phyloP scores from a whole-genome alignment of 306 rosid genomes.

The Herpetospermum pedunculosum region DNA sequence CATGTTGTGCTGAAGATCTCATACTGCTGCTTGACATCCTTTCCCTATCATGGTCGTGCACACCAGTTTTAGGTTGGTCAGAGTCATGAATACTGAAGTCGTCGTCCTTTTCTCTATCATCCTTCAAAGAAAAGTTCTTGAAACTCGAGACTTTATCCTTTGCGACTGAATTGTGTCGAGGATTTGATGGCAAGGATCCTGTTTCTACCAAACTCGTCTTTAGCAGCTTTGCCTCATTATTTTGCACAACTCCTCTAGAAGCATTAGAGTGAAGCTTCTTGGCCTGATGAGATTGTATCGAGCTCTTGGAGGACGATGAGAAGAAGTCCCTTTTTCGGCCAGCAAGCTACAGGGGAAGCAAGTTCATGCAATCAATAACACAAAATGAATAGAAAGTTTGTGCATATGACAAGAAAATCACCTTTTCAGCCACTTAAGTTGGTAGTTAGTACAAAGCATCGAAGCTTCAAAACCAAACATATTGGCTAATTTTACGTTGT shows the following conservation, averaged over 20 bases:
- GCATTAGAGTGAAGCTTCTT: slow-evolving; percentile 27
- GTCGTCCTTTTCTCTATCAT: slow-evolving; percentile 23
- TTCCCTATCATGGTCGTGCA: slow-evolving; percentile 29
- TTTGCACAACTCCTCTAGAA: slow-evolving; percentile 23
- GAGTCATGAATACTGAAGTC: slow-evolving; percentile 18
- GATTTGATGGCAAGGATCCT: slow-evolving; percentile 14
- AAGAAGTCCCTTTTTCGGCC: slow-evolving; percentile 19
- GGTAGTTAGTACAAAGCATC: neutral
- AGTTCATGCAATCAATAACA: neutral
- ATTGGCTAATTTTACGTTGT: neutral
- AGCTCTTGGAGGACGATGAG: slow-evolving; percentile 21
- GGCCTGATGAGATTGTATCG: slow-evolving; percentile 21
- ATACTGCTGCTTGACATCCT: neutral
- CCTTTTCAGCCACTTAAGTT: neutral
- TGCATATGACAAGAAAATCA: neutral
- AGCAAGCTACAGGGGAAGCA: slow-evolving; percentile 20
- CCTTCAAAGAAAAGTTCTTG: slow-evolving; percentile 21
- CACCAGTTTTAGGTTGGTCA: slow-evolving; percentile 11
- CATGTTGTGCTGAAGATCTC: slow-evolving; percentile 17
- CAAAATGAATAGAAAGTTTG: neutral
- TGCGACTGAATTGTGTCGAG: slow-evolving; percentile 21
- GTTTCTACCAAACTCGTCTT: slow-evolving; percentile 8
- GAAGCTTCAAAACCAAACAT: neutral
- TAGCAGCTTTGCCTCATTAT: slow-evolving; percentile 18
- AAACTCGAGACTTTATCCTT: slow-evolving; percentile 11